Base-by-base conservation (phyloP, 2,329 filamentous ascomycete species). In the Xylaria sp. region DNA sequence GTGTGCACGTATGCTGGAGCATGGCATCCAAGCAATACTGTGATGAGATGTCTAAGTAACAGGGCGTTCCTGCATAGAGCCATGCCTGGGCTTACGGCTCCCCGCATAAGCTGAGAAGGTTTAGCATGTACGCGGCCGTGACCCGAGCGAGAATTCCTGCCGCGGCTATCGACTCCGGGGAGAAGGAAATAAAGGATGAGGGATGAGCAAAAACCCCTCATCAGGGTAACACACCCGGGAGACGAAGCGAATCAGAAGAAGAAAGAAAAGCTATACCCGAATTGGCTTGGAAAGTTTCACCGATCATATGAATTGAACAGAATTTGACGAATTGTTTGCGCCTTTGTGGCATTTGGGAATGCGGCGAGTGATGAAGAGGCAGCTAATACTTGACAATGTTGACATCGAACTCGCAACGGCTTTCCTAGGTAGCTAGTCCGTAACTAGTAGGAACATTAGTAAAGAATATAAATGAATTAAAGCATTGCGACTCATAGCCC, bases 121-220 rank as follows among this genome's bases (percentile, higher is more conserved):
- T 10, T 43, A 17, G 17, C 27, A 31, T 0, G 15, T 29, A 29
- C 17, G 27, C 15, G 52, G 15, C 37, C 6, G 19, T 19, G 7
- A 43, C 5, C 44, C 29, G 10, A 33, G 25, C 9, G n/a, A 19
- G 15, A 8, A 31, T 27, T 8, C 51, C 19, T 47, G 13, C 58
- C 58, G 58, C 58, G 58, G 58, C 58, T 61, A 57, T 61, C 21
- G 29, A n/a, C 11, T 35, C 47, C 58, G 58, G 58, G 46, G 46
- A 41, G 40, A 47, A 17, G 58, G 58, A 57, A n/a, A n/a, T n/a
- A n/a, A n/a, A 57, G 38, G 27, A 57, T 52, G 21, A 55, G 58
- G 58, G 25, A 46, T 5, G 25, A 17, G 40, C 11, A 8, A 27
- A 19, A 44, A 41, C 51, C 52, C 52, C 38, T 60, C 43, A 43